These are phyloP conservation scores for Tolypocladium tundrense DNA, from an alignment of 2,329 filamentous ascomycete genomes.

Conservation along the genomic window DNA sequence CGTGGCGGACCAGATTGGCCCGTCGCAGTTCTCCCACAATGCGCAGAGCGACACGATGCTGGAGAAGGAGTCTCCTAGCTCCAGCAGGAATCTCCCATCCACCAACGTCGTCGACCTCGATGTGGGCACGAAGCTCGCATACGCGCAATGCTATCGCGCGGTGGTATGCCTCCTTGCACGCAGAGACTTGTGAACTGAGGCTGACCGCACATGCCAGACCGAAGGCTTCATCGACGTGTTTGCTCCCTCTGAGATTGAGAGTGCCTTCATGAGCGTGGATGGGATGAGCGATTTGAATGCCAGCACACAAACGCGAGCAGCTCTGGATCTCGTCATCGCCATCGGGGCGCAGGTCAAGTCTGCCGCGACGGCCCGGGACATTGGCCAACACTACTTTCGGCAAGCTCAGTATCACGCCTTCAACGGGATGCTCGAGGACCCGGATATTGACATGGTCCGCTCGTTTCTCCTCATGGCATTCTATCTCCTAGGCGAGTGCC, in stretches of 20 bases:
- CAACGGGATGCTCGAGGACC: conserved; percentile 40
- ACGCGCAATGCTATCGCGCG: conserved; percentile 8
- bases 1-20: conserved; percentile 39
- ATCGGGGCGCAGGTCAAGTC: conserved; percentile 39
- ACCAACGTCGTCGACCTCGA: conserved; percentile 6
- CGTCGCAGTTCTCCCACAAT: conserved; percentile 42
- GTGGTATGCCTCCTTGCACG: conserved; percentile 5
- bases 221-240: conserved; percentile 24
- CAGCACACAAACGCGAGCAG: conserved; percentile 4
- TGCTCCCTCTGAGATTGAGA: conserved; percentile 16
- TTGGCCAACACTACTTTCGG: conserved; percentile 31
- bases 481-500: conserved; percentile 48
- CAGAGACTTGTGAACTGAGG: background rate
- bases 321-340: conserved; percentile 34
- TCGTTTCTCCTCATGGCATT: conserved; percentile 47
- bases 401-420: conserved; percentile 37
- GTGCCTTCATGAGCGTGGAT: conserved; percentile 6
- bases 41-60: conserved; percentile 41
- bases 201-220: conserved; percentile 12
- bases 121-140: conserved; percentile 6
- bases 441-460: conserved; percentile 40
- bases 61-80: conserved; percentile 27
- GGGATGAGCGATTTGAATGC: background rate
- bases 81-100: background rate
- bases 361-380: conserved; percentile 14